Conservation (phyloP, 2,329 filamentous ascomycete species). For the Graphilbum fragrans region DNA sequence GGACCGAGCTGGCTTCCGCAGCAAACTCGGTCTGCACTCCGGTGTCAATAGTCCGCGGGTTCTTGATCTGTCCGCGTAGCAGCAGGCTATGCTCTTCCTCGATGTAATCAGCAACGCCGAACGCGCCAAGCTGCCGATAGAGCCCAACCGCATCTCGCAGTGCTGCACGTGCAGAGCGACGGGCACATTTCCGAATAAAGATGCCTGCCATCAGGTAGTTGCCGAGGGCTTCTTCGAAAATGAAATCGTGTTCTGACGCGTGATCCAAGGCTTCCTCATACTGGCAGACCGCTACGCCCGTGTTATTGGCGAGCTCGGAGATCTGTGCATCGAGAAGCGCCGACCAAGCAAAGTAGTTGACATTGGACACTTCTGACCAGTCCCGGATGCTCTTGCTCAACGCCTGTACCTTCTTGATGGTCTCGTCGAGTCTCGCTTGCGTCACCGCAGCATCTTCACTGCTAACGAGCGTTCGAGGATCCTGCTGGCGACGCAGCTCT, state of each 20-base stretch:
- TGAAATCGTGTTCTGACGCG: constrained; percentile 51
- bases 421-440: constrained; percentile 22
- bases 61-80: constrained; percentile 48
- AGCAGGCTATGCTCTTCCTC: constrained; percentile 56
- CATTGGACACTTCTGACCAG: constrained; percentile 50
- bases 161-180: constrained; percentile 56
- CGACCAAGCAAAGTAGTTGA: constrained; percentile 63
- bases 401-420: constrained; percentile 38
- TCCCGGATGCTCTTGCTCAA: constrained; percentile 50
- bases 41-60: constrained; percentile 46
- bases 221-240: constrained; percentile 60
- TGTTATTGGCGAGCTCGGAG: constrained; percentile 46
- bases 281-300: constrained; percentile 44
- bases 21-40: constrained; percentile 58
- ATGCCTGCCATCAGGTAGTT: constrained; percentile 65
- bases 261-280: constrained; percentile 67
- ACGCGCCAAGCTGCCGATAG: constrained; percentile 57
- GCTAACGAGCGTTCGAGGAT: constrained; percentile 26
- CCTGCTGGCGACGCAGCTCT: constrained; percentile 35
- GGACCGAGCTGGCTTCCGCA: constrained; percentile 38
- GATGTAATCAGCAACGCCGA: constrained; percentile 55
- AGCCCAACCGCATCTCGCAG: constrained; percentile 55
- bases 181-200: constrained; percentile 51
- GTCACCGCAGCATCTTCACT: constrained; percentile 24
- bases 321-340: constrained; percentile 57